These are phyloP conservation scores for Colletotrichum sojae DNA, from an alignment of 2,329 filamentous ascomycete species.

Conservation along the genomic window DNA sequence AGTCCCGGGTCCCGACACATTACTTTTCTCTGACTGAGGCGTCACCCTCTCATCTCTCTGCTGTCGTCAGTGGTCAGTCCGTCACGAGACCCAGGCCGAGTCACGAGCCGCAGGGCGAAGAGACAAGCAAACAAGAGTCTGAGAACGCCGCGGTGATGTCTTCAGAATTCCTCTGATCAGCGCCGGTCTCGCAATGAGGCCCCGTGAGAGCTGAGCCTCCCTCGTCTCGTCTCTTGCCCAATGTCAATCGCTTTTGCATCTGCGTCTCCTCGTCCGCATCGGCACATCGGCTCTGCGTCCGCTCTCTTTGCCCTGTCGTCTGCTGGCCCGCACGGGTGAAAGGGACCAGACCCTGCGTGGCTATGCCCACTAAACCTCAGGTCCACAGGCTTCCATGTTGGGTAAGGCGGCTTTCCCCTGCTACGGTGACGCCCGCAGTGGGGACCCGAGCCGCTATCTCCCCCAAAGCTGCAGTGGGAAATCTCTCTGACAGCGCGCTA, in stretches of 20 bases:
- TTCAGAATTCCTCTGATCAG: conserved; percentile 16
- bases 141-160: conserved; percentile 6
- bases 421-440: conserved; percentile 29
- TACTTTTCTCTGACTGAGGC: conserved; percentile 25
- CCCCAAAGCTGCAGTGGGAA: conserved; percentile 25
- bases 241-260: conserved; percentile 14
- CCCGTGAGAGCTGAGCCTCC: conserved; percentile 28
- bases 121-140: conserved; percentile 3
- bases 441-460: conserved; percentile 20
- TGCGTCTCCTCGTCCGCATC: conserved; percentile 32
- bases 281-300: conserved; percentile 15
- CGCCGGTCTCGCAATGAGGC: conserved; percentile 28
- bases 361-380: conserved; percentile 30
- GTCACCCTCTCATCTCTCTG: conserved; percentile 20
- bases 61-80: background rate
- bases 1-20: background rate
- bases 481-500: conserved; percentile 30
- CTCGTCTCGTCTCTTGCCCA: conserved; percentile 22
- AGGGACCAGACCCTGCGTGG: conserved; percentile 41
- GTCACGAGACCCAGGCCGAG: conserved; percentile 15
- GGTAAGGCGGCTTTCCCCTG: conserved; percentile 24
- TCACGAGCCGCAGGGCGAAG: conserved; percentile 18
- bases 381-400: background rate
- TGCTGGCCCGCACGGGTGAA: conserved; percentile 34
- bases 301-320: conserved; percentile 19